Evolutionary conservation across 2,329 filamentous ascomycete genomes (phyloP), one percentile per base, ranked within the genome.

Genomic region (Onygena corvina): DNA sequence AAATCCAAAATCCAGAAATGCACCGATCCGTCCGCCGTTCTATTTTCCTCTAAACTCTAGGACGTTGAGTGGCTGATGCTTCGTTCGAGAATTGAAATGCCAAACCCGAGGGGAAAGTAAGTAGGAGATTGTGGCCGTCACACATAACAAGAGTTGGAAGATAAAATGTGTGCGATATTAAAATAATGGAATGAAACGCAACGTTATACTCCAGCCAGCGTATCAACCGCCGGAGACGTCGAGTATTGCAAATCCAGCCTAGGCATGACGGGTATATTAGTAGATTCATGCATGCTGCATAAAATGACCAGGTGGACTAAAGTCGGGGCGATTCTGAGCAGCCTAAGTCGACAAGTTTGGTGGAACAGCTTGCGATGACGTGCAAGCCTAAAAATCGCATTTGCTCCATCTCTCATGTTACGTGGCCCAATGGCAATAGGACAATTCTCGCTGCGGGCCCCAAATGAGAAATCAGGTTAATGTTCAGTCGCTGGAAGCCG

Each of bases 11-110:
- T 27, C 21, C 25, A 48, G 16, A 31, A 53, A 49, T 36, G 36
- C 46, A 51, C 25, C 52, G 47, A 51, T 30, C 23, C 30, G 42
- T 50, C 36, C 47, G 38, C 48, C 48, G 33, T 36, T 53, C 48
- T 50, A 53, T 47, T 45, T 45, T 16, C 29, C 45, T 47, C 45
- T 47, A 53, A 50, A 40, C n/a, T 52, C 50, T 52, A 52, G 47
- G 47, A 47, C 50, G 46, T 52, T 48, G 50, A 47, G 50, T 52
- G 48, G 48, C 47, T 47, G 47, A 52, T 49, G 42, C 42, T 44
- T 52, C 47, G 35, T 51, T 51, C 35, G 33, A 29, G 38, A 36
- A 11, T 40, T 46, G 49, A 20, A 42, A 35, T 40, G 21, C n/a
- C 29, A 36, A 34, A 47, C 34, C 20, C 42, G 29, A 45, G n/a